A percentile compares a stretch with the other conserved stretches of the same genome.
Evolutionary conservation across 2,329 filamentous ascomycete genomes (phyloP).

Genomic region (Elsinoe ampelina): DNA sequence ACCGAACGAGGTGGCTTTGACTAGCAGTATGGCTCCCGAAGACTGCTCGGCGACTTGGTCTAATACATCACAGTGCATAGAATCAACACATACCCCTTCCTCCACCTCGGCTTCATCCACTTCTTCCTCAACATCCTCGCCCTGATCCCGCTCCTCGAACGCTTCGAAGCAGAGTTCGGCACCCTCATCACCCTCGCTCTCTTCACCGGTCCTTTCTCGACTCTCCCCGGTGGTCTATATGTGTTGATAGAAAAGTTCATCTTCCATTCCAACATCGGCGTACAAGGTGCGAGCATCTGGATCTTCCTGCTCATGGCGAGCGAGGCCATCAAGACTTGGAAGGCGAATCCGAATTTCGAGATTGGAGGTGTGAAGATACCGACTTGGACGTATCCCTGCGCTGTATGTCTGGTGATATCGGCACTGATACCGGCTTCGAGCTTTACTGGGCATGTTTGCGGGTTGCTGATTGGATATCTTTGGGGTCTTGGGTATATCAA

Average conservation of each 20-base stretch:
- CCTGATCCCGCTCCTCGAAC: slow-evolving; percentile 77
- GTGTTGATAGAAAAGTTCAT: slow-evolving; percentile 67
- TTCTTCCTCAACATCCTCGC: slow-evolving; percentile 69
- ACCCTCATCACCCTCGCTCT: slow-evolving; percentile 79
- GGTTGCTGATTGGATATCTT: slow-evolving; percentile 73
- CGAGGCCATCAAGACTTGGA: slow-evolving; percentile 79
- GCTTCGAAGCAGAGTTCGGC: slow-evolving; percentile 87
- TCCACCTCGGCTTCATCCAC: slow-evolving; percentile 76
- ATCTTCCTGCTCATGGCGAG: slow-evolving; percentile 78
- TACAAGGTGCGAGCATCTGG: slow-evolving; percentile 86
- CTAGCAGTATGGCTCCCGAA: slow-evolving; percentile 50
- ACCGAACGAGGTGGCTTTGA: slow-evolving; percentile 63
- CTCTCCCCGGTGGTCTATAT: slow-evolving; percentile 71
- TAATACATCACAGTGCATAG: slow-evolving; percentile 62
- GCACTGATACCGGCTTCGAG: slow-evolving; percentile 74
- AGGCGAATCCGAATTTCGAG: slow-evolving; percentile 67
- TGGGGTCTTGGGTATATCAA: slow-evolving; percentile 85
- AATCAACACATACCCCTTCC: slow-evolving; percentile 81
- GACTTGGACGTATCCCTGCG: slow-evolving; percentile 83
- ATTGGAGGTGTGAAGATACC: slow-evolving; percentile 63
- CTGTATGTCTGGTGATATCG: slow-evolving; percentile 62
- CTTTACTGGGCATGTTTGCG: slow-evolving; percentile 77
- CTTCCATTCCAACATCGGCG: slow-evolving; percentile 58
- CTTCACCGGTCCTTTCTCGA: slow-evolving; percentile 63
- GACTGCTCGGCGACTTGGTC: neutral